Base-by-base conservation (phyloP, 768 basidiomycete genomes). In the Hortiboletus flavorubellus region DNA sequence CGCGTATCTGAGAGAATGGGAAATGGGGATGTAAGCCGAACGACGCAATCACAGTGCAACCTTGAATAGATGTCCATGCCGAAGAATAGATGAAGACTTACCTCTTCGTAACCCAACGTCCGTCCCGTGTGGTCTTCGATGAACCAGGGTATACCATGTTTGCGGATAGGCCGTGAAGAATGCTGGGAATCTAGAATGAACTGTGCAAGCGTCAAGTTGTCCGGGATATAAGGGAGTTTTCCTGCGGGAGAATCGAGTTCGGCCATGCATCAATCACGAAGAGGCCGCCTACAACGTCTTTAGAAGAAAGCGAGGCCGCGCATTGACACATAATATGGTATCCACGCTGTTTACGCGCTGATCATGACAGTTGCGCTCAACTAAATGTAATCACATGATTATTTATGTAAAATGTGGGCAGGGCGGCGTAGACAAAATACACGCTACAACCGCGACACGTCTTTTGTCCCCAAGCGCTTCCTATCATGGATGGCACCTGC, bases 61-160 rank as follows among this genome's bases (percentile, higher is more conserved):
- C n/a, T 29, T 49, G 18, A 21, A 29, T 34, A 21, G 5, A 9
- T 14, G 39, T 18, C 23, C 21, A 11, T 15, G 23, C 2, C 3
- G 34, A 8, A 9, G 34, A 21, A 2, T 2, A 40, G 5, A 6
- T 9, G 6, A 46, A 12, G 5, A 46, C 67, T 57, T 41, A 75
- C 76, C 65, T 77, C 76, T 44, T 78, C 73, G 30, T 64, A 63
- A 7, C 67, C 67, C 16, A 72, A 48, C n/a, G 61, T 54, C 23
- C 67, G 64, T 14, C 76, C 76, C 4, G 74, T 76, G 14, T 60
- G 61, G 46, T 77, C 73, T 35, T 79, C 78, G 30, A 79, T 69
- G 40, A 79, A 55, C 74, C 76, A 78, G 0, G 78, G 71, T 15
- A 52, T 53, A 8, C 41, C 63, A 30, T 54, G 49, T 23, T 54